These are phyloP conservation scores for Triticum turgidum DNA, from an alignment of 176 grass and related monocot genomes.

Conservation along the genomic window DNA sequence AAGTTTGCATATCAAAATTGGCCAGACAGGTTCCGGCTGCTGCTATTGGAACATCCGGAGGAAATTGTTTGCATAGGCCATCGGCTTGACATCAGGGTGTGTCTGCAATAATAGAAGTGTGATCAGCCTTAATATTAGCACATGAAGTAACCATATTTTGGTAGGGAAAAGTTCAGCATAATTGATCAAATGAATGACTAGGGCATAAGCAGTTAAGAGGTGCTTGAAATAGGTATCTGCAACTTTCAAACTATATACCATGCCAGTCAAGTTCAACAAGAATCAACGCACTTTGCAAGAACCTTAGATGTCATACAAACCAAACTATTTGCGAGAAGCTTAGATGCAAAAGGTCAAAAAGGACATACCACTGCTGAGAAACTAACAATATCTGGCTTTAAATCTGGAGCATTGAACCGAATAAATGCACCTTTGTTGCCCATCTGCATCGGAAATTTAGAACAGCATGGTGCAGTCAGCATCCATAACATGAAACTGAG, in stretches of 20 bases:
- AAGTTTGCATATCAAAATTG: slow-evolving; percentile 33
- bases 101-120: slow-evolving; percentile 47
- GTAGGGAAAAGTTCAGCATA: background rate
- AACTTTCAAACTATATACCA: background rate
- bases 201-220: background rate
- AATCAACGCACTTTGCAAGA: background rate
- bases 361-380: slow-evolving; percentile 55
- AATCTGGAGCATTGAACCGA: slow-evolving; percentile 56
- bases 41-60: slow-evolving; percentile 65
- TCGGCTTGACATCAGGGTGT: slow-evolving; percentile 82
- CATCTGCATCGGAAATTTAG: slow-evolving; percentile 57
- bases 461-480: slow-evolving; percentile 2
- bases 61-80: slow-evolving; percentile 81
- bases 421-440: slow-evolving; percentile 97
- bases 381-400: slow-evolving; percentile 73
- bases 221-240: background rate
- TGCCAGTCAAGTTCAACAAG: background rate
- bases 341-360: slow-evolving; percentile 5
- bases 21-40: background rate
- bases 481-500: background rate
- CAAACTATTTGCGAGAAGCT: background rate
- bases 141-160: background rate
- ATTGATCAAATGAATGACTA: background rate
- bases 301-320: background rate
- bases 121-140: background rate